These are phyloP conservation scores for Leishmania braziliensis DNA, from an alignment of 208 protist genomes.

Conservation along the genomic window DNA sequence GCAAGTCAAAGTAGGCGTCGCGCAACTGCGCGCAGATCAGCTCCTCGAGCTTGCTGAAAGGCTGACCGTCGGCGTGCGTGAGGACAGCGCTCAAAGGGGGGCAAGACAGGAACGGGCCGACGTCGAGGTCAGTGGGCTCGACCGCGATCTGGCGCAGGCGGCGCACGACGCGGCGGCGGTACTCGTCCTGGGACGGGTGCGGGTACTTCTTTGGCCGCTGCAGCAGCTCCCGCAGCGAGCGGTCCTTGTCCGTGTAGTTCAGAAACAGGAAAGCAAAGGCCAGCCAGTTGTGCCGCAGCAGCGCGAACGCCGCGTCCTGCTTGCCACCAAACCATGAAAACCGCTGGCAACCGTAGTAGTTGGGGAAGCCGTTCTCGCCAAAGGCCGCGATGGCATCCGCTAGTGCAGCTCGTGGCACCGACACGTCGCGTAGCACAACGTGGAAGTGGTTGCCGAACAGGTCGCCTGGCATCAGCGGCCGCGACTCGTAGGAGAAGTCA, in stretches of 20 bases:
- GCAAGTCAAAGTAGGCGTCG: slow-evolving; percentile 80
- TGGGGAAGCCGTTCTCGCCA: slow-evolving; percentile 71
- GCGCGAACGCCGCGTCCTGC: slow-evolving; percentile 76
- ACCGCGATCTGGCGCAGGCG: slow-evolving; percentile 67
- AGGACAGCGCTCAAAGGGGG: slow-evolving; percentile 49
- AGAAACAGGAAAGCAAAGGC: slow-evolving; percentile 87
- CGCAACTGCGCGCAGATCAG: slow-evolving; percentile 68
- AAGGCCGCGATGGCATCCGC: slow-evolving; percentile 59
- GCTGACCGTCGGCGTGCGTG: slow-evolving; percentile 24
- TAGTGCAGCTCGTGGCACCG: slow-evolving; percentile 40
- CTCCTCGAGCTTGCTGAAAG: slow-evolving; percentile 30
- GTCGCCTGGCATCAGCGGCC: slow-evolving; percentile 64
- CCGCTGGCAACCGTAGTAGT: slow-evolving; percentile 90
- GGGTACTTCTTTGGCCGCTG: slow-evolving; percentile 86
- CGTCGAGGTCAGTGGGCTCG: slow-evolving; percentile 76
- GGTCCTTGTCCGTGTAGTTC: slow-evolving; percentile 67
- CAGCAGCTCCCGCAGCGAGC: slow-evolving; percentile 77
- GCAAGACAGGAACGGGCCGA: slow-evolving; percentile 65
- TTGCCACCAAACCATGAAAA: slow-evolving; percentile 88
- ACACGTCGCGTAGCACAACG: slow-evolving; percentile 81
- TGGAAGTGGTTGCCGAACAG: slow-evolving; percentile 86
- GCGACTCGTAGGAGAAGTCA: slow-evolving; percentile 79
- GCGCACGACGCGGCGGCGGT: slow-evolving; percentile 75
- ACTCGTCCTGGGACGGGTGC: slow-evolving; percentile 78
- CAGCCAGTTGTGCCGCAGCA: slow-evolving; percentile 87